Base-by-base conservation (phyloP, 2,329 filamentous ascomycete species). In the Penicillium sp. region DNA sequence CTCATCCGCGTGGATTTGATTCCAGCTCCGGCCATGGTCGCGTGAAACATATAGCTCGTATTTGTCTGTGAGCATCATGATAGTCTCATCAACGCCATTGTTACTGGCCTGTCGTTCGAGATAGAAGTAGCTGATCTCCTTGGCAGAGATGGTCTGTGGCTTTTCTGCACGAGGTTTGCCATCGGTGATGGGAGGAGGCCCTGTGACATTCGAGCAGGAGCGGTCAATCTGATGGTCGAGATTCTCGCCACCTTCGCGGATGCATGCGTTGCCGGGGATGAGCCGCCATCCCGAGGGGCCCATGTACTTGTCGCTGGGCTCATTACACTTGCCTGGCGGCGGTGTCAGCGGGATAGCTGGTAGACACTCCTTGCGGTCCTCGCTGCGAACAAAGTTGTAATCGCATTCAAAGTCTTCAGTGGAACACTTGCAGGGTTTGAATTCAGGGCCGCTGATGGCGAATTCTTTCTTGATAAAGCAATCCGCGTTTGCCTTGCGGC, bases 321-420 rank as follows among this genome's bases (percentile, higher is more conserved):
- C 82, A 68, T 88, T 84, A 74, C 94, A 99, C 28, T 84, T 82
- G 8, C 85, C 90, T 44, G 89, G 82, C 0, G 92, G 91, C 2
- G 85, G 78, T 2, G 79, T 71, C 41, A 96, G 72, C 3, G 83
- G 78, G 0, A 84, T 86, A 26, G 80, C 83, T 8, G 83, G 81
- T 25, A 85, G 79, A 70, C 94, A 97, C 59, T 87, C 81, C 47
- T 83, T 84, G 50, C 83, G 81, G 59, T 93, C 85, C 4, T 84
- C 78, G 35, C 81, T 80, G 64, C 84, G 84, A 56, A 86, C 78
- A 70, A 96, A 97, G 73, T 96, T 95, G 80, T 89, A 96, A 70
- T 97, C 93, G 72, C 94, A 99, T 75, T 99, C 94, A 71, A 96
- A 99, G 72, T 99, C 95, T 33, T 81, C 79, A 55, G 88, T 84